phyloP scores from a whole-genome alignment of 345 rosid genomes.

The Linum usitatissimum region DNA sequence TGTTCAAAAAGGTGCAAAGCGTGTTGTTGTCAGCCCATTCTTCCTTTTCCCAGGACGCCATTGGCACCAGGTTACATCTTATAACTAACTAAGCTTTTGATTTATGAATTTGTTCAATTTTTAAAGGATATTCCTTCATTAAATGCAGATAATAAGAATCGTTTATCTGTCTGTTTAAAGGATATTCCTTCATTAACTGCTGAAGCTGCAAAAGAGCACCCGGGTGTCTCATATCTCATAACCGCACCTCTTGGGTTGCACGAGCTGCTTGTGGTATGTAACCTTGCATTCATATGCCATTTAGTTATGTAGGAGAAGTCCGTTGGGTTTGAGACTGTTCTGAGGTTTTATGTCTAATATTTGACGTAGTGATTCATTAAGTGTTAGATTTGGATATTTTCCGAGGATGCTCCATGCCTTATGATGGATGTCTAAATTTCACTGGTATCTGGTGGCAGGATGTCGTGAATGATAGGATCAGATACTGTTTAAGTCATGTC shows the following conservation, averaged over 20 bases:
- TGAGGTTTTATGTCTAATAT: too few species aligned
- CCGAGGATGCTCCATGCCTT: too few species aligned
- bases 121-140: too few species aligned
- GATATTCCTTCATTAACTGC: slow-evolving; percentile 77
- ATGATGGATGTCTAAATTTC: background rate
- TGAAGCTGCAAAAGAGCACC: slow-evolving; percentile 85
- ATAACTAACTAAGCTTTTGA: slow-evolving; percentile 8
- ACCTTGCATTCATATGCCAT: background rate
- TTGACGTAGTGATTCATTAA: too few species aligned
- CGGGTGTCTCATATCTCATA: slow-evolving; percentile 50
- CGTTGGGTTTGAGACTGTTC: too few species aligned
- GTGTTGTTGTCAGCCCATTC: slow-evolving; percentile 83
- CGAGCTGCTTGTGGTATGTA: slow-evolving; percentile 64
- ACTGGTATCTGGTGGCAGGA: slow-evolving; percentile 33
- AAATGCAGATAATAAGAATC: background rate
- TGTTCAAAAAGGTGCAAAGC: slow-evolving; percentile 61
- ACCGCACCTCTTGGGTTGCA: slow-evolving; percentile 93
- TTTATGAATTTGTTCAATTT: background rate
- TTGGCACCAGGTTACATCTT: slow-evolving; percentile 66
- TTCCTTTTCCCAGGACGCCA: slow-evolving; percentile 91
- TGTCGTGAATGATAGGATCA: slow-evolving; percentile 69
- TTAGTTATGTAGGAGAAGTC: background rate
- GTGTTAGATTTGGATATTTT: too few species aligned
- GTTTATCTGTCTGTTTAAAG: slow-evolving; percentile 23
- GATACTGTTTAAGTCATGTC: slow-evolving; percentile 61